Conservation (phyloP, 2,329 filamentous ascomycete genomes). For the Colletotrichum shisoi region DNA sequence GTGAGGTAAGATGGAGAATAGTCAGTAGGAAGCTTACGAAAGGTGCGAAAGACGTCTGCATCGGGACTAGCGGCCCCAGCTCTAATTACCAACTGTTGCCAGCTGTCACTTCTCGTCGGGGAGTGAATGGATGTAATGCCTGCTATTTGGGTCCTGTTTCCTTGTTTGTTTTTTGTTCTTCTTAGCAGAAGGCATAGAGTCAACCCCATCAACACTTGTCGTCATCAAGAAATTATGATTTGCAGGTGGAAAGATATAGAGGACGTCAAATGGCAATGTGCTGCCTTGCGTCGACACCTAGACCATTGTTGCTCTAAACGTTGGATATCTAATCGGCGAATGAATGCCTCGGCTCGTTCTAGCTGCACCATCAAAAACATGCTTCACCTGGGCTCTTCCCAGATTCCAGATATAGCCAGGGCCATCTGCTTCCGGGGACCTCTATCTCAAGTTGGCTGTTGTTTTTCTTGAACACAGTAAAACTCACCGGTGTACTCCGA, state of each 20-base stretch:
- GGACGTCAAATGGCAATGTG: neutral
- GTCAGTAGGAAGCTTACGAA: constrained; percentile 8
- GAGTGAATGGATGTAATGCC: neutral
- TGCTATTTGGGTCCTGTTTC: too few relatives aligned
- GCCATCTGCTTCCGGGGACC: neutral
- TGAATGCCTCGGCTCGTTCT: constrained; percentile 17
- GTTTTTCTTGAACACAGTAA: neutral
- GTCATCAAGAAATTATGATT: neutral
- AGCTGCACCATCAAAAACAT: neutral
- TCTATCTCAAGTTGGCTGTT: too few relatives aligned
- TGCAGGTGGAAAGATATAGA: too few relatives aligned
- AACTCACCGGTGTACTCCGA: neutral
- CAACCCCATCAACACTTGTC: too few relatives aligned
- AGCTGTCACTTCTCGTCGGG: too few relatives aligned
- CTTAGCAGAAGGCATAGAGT: too few relatives aligned
- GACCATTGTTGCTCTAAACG: neutral
- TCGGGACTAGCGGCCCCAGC: neutral
- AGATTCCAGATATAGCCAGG: neutral
- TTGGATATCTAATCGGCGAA: neutral
- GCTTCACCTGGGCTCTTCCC: neutral
- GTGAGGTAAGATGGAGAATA: constrained; percentile 9
- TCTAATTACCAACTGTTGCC: neutral
- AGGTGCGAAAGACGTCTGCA: constrained; percentile 14
- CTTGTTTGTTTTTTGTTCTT: too few relatives aligned
- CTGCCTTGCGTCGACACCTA: neutral